phyloP scores from a whole-genome alignment of 306 rosid species.

The Vicia sativa region DNA sequence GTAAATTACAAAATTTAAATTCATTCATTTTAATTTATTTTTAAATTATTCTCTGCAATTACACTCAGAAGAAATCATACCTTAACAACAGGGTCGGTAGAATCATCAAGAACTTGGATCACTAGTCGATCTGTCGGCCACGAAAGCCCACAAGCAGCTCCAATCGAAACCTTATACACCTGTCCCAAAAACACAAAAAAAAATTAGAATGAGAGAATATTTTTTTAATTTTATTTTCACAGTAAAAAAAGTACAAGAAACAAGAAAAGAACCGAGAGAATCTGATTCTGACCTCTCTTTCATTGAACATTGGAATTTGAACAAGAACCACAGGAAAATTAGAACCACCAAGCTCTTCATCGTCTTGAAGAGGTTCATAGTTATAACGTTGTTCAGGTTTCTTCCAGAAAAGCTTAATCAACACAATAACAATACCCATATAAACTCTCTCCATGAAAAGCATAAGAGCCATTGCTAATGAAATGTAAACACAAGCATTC shows the following conservation, averaged over 20 bases:
- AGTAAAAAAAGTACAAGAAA: neutral
- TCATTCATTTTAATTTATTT: too few species aligned
- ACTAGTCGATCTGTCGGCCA: constrained; percentile 98
- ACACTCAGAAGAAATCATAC: constrained; percentile 30
- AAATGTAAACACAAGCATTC: constrained; percentile 59
- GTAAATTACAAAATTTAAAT: too few species aligned
- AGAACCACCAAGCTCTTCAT: constrained; percentile 71
- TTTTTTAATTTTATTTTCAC: too few species aligned
- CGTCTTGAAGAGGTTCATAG: constrained; percentile 68
- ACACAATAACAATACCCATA: constrained; percentile 89
- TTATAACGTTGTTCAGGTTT: constrained; percentile 86
- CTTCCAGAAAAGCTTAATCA: constrained; percentile 89
- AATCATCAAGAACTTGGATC: constrained; percentile 96
- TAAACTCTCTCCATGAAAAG: constrained; percentile 85
- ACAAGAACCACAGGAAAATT: constrained; percentile 86
- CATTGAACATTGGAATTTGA: constrained; percentile 99
- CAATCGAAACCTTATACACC: constrained; percentile 98
- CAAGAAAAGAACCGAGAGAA: neutral
- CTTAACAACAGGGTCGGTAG: constrained; percentile 88
- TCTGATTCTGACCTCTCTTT: constrained; percentile 68
- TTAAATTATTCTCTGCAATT: too few species aligned
- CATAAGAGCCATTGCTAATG: constrained; percentile 89
- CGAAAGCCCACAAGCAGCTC: constrained; percentile 95
- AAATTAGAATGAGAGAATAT: neutral
- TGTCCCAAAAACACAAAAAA: neutral